These are phyloP conservation scores for Blastocladiella emersonii DNA, from an alignment of 371 early-diverging fungal species.

Conservation along the genomic window DNA sequence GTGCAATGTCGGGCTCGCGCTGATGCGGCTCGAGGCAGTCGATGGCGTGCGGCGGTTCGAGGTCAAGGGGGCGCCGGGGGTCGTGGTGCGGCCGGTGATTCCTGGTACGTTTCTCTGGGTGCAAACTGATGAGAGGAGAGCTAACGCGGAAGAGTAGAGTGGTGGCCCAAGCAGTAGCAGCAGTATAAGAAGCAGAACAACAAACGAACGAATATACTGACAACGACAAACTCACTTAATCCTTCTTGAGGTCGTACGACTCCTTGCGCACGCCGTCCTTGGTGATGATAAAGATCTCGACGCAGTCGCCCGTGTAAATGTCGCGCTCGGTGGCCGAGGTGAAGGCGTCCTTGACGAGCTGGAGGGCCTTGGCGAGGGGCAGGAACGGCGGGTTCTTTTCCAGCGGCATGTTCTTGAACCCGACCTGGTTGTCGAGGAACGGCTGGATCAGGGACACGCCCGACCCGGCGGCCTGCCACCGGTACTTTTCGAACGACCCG, in stretches of 20 bases:
- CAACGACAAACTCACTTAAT: constrained; percentile 21
- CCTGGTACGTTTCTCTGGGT: background rate
- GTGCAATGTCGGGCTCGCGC: constrained; percentile 70
- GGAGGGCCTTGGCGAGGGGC: constrained; percentile 51
- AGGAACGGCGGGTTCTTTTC: constrained; percentile 16
- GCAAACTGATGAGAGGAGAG: no score
- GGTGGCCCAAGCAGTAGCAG: background rate
- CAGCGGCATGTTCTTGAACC: constrained; percentile 43
- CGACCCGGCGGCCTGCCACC: constrained; percentile 76
- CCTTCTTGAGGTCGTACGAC: constrained; percentile 52
- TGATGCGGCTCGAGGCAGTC: constrained; percentile 67
- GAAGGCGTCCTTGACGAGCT: constrained; percentile 92
- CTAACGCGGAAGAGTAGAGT: no score
- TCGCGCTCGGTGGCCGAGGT: constrained; percentile 97
- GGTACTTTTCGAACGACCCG: constrained; percentile 80
- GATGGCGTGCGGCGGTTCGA: no score
- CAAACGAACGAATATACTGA: background rate
- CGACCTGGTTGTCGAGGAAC: constrained; percentile 89
- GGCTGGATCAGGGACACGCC: constrained; percentile 92
- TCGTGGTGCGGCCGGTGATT: background rate
- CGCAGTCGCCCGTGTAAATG: constrained; percentile 97
- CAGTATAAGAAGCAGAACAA: background rate
- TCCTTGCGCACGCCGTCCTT: constrained; percentile 62
- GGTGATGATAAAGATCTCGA: constrained; percentile 86
- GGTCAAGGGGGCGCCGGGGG: background rate